These are phyloP conservation scores for Colletotrichum tanaceti DNA, from an alignment of 2,329 filamentous ascomycete genomes.

Conservation along the genomic window DNA sequence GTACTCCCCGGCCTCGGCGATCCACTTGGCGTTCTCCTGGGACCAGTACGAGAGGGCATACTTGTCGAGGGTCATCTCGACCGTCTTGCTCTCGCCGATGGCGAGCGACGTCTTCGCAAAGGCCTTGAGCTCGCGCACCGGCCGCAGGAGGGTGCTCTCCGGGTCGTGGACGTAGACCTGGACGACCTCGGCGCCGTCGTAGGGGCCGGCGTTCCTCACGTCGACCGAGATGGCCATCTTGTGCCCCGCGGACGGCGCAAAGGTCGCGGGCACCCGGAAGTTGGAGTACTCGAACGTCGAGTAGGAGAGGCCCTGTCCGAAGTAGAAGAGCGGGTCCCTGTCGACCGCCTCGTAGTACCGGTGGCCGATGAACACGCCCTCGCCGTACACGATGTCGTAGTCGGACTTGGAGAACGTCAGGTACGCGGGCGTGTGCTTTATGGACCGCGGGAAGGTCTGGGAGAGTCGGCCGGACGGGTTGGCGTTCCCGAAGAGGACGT, in stretches of 20 bases:
- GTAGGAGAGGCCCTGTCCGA: conserved; percentile 84
- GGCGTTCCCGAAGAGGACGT: conserved; percentile 78
- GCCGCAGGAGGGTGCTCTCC: conserved; percentile 58
- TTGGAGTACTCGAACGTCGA: conserved; percentile 72
- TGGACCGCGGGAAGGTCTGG: conserved; percentile 74
- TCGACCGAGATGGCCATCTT: conserved; percentile 51
- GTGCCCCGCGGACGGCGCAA: conserved; percentile 49
- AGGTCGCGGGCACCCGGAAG: conserved; percentile 57
- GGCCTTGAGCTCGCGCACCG: conserved; percentile 73
- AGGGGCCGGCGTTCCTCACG: conserved; percentile 32
- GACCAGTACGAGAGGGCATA: conserved; percentile 70
- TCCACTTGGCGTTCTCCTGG: conserved; percentile 73
- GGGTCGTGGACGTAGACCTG: conserved; percentile 67
- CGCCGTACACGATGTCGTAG: conserved; percentile 78
- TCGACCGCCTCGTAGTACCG: conserved; percentile 81
- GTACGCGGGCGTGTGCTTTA: conserved; percentile 80
- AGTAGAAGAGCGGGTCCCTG: conserved; percentile 75
- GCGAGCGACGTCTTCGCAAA: conserved; percentile 73
- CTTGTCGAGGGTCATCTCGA: conserved; percentile 59
- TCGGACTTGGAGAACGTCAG: conserved; percentile 79
- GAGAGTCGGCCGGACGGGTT: conserved; percentile 83
- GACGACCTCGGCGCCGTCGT: conserved; percentile 52
- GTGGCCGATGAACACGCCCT: conserved; percentile 85
- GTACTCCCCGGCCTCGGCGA: conserved; percentile 73
- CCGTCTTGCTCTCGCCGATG: conserved; percentile 66